These are phyloP conservation scores for Favolaschia claudopus DNA, from an alignment of 768 basidiomycete species.

Conservation along the genomic window DNA sequence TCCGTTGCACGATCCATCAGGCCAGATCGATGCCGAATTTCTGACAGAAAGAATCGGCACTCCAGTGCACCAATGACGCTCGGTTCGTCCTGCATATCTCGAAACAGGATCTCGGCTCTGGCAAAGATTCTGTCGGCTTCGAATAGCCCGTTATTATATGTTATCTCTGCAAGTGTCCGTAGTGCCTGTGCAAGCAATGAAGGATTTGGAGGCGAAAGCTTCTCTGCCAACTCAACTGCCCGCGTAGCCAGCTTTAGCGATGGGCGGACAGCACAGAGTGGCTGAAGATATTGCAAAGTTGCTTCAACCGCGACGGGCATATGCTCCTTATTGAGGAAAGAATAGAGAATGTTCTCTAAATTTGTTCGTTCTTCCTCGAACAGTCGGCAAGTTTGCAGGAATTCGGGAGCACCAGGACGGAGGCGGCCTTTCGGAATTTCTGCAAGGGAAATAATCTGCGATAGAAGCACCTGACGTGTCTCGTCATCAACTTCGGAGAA, in stretches of 20 bases:
- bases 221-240: slow-evolving; percentile 4
- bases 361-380: slow-evolving; percentile 5
- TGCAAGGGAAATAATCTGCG: slow-evolving; percentile 1
- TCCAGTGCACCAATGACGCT: slow-evolving; percentile 10
- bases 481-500: slow-evolving; percentile 6
- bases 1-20: background rate
- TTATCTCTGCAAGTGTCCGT: background rate
- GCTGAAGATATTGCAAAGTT: background rate
- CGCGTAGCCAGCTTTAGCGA: background rate
- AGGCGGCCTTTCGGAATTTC: slow-evolving; percentile 6
- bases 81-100: background rate
- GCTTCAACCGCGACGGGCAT: slow-evolving; percentile 2
- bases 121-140: background rate
- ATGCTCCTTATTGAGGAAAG: background rate
- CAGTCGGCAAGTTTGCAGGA: background rate
- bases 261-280: slow-evolving; percentile 1
- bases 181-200: background rate
- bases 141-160: background rate
- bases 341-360: slow-evolving; percentile 6
- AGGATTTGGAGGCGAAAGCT: background rate
- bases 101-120: slow-evolving; percentile 1
- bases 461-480: slow-evolving; percentile 1
- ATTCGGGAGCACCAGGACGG: slow-evolving; percentile 6
- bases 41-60: background rate
- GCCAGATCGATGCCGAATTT: background rate